Evolutionary conservation across 2,329 filamentous ascomycete species (phyloP), one percentile per base, ranked within the genome.

Genomic region (Hypocrella siamensis): DNA sequence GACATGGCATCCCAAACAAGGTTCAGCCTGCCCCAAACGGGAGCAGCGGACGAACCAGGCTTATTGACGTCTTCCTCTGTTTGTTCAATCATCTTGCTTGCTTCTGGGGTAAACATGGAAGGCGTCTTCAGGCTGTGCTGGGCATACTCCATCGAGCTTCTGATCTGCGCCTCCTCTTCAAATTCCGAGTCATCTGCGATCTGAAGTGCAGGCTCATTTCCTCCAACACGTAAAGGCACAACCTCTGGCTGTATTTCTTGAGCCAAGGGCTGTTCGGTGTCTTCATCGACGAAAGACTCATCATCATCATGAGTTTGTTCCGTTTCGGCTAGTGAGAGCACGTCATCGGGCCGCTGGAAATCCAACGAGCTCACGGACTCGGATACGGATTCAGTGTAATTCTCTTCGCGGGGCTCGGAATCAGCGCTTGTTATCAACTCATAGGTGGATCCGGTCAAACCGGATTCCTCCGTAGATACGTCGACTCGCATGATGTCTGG

Each of bases 361-460:
- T 65, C 61, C 33, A 67, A 56, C 6, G 65, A 68, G 38, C 58
- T 57, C 19, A 65, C 52, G n/a, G 65, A 68, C 42, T 60, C 62
- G 31, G 56, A 53, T 21, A 59, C 55, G 15, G 62, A 65, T 40
- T 63, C 66, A 26, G 60, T 54, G 35, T 57, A 53, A 35, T 53
- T 53, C 31, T 52, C 64, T 33, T 67, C 64, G 41, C 68, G 61
- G 39, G 61, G 66, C 45, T 68, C 65, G 38, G 57, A 62, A 39
- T 72, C 68, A 34, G 60, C 63, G 41, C 55, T 57, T 33, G 56
- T 56, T 46, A 75, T 63, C 30, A 74, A 52, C 44, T 73, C 69
- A 48, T 67, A 75, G 36, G 65, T 57, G 34, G 69, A 69, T 43
- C 70, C 69, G 44, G 59, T 52, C 44, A 73, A 46, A 42, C 56